Percentiles rank a stretch among this genome's conserved stretches.
Evolutionary conservation across 192 early-diverging fungal genomes (phyloP).

Genomic region (Ramicandelaber brevisporus): DNA sequence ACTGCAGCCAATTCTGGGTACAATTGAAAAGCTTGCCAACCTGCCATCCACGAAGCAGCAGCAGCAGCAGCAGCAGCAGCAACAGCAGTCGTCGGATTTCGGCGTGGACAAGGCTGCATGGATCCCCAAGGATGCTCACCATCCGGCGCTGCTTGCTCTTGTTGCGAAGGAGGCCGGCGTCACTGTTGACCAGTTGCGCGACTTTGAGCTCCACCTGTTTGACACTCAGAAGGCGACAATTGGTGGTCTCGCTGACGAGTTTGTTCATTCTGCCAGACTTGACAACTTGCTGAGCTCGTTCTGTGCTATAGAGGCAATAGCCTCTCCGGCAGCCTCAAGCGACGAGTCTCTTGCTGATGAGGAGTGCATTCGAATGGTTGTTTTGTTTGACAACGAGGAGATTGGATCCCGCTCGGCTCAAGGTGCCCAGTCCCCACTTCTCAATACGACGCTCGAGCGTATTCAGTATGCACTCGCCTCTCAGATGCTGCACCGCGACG

Average conservation of each 20-base stretch:
- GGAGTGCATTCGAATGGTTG: slow-evolving; percentile 49
- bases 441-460: slow-evolving; percentile 42
- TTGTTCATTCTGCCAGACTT: slow-evolving; percentile 73
- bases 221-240: slow-evolving; percentile 78
- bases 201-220: slow-evolving; percentile 94
- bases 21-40: slow-evolving; percentile 35
- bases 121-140: no score
- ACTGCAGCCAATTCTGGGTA: slow-evolving; percentile 66
- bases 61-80: no score
- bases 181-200: slow-evolving; percentile 43
- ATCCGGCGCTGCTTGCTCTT: slow-evolving; percentile 50
- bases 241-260: slow-evolving; percentile 81
- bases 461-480: slow-evolving; percentile 15
- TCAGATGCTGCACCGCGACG: no score
- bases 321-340: no score
- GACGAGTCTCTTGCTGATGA: slow-evolving; percentile 5
- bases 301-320: slow-evolving; percentile 39
- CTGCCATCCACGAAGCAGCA: no score
- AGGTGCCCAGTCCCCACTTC: slow-evolving; percentile 78
- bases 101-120: no score
- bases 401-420: slow-evolving; percentile 78
- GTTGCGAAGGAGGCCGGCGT: slow-evolving; percentile 42
- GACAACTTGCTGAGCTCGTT: slow-evolving; percentile 97
- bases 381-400: slow-evolving; percentile 97
- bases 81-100: no score